Percentiles rank a stretch among this genome's conserved stretches.
Evolutionary conservation across 305 asterid species (phyloP).

Genomic region (Solanum aculeatissimum): DNA sequence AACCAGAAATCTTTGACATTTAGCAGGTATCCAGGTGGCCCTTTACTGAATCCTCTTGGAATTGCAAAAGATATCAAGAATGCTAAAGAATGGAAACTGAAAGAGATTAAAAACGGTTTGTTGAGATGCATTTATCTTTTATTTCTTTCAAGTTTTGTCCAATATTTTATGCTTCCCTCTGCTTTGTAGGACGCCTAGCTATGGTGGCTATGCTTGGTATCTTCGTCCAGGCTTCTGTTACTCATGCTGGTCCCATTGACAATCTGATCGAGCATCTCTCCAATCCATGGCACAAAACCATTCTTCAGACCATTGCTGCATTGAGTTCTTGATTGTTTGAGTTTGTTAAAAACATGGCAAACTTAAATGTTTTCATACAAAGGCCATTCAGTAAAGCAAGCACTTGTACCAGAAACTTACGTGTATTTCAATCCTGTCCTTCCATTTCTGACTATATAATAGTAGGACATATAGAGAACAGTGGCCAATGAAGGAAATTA

Average conservation of each 20-base stretch:
- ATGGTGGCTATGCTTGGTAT: constrained; percentile 90
- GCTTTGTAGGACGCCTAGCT: constrained; percentile 59
- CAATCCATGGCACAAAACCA: constrained; percentile 84
- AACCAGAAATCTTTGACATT: neutral
- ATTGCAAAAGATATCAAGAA: constrained; percentile 71
- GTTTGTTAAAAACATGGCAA: neutral
- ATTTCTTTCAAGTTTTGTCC: neutral
- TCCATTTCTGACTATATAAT: neutral
- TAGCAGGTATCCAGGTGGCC: constrained; percentile 84
- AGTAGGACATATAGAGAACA: neutral
- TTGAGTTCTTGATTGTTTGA: constrained; percentile 22
- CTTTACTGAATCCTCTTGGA: constrained; percentile 80
- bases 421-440: neutral
- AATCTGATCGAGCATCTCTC: constrained; percentile 79
- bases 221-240: constrained; percentile 76
- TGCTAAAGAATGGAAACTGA: constrained; percentile 81
- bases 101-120: constrained; percentile 83
- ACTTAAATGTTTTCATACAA: neutral
- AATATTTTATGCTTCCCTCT: neutral
- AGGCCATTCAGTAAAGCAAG: neutral
- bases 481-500: neutral
- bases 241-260: constrained; percentile 81
- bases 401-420: neutral
- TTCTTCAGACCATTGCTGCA: constrained; percentile 53
- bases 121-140: neutral